These are phyloP conservation scores for Oleoguttula mirabilis DNA, from an alignment of 495 filamentous ascomycete genomes.

Conservation along the genomic window DNA sequence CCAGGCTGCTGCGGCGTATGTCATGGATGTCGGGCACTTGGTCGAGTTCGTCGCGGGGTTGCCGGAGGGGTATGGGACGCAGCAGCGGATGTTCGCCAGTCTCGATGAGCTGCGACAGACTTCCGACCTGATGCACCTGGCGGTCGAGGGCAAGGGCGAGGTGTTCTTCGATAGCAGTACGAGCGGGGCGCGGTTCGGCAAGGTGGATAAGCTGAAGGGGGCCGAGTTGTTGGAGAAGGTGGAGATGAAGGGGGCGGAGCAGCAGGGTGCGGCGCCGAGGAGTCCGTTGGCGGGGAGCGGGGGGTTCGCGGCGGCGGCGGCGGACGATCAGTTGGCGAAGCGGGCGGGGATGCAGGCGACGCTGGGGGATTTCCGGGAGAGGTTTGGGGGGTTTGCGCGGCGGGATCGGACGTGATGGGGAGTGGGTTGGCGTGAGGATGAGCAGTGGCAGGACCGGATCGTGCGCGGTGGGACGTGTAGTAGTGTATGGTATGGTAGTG, in stretches of 20 bases:
- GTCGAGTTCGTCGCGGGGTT: conserved; percentile 74
- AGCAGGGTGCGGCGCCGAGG: background rate
- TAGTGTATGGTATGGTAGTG: too few species aligned
- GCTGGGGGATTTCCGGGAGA: conserved; percentile 13
- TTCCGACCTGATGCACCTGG: conserved; percentile 61
- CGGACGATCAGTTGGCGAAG: conserved; percentile 8
- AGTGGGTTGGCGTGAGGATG: too few species aligned
- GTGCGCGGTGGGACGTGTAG: too few species aligned
- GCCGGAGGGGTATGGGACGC: conserved; percentile 37
- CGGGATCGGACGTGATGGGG: conserved; percentile 1
- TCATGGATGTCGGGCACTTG: conserved; percentile 72
- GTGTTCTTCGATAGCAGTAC: conserved; percentile 86
- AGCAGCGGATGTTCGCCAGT: conserved; percentile 1
- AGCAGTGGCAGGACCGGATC: too few species aligned
- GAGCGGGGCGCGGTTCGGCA: conserved; percentile 81
- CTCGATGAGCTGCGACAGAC: conserved; percentile 91
- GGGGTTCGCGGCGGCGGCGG: background rate
- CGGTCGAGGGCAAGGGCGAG: conserved; percentile 62
- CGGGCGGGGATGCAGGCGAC: background rate
- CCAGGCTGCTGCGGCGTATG: conserved; percentile 66
- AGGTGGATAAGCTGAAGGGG: conserved; percentile 81
- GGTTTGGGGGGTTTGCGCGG: conserved; percentile 10
- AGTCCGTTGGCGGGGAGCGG: conserved; percentile 1
- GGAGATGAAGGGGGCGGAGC: background rate
- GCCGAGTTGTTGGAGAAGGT: conserved; percentile 77